Base-by-base conservation (phyloP, 1,284 basidiomycete species). In the Athelia psychrophila region DNA sequence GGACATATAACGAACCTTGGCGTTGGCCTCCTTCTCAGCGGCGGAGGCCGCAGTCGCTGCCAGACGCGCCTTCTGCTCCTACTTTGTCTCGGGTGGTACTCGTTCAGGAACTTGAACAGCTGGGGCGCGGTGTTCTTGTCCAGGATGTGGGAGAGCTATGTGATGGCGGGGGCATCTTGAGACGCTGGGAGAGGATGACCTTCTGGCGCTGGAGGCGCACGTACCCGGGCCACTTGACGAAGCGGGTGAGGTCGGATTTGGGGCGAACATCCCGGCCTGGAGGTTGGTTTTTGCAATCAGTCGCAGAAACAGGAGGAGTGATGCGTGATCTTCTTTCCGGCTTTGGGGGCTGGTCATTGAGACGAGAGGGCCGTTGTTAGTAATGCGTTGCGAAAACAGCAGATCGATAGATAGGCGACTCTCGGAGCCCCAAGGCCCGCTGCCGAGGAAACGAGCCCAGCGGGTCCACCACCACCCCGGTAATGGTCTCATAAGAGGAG, bases 71-170 rank as follows among this genome's bases (percentile, higher is more conserved):
- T 96, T 96, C 88, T 99, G 98, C 86, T 98, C 95, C 73, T 90
- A 88, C 82, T 94, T 96, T 56, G 88, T 84, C 81, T 95, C 93
- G 30, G 93, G 93, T 61, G 88, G 71, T 91, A 89, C 84, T 98
- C 98, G 88, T 98, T 96, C 53, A 98, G 73, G 60, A 99, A 86
- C 78, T 96, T 95, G 89, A 98, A 98, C 58, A 98, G 78, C 74
- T 98, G 94, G 53, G 93, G 96, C 46, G 96, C 96, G 52, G 95
- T 98, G 85, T 98, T 99, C 86, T 98, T 98, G 86, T 99, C 96
- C 64, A 99, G 82, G 46, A 95, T 96, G 80, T 98, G 92, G 52
- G 89, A 85, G 84, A 99, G 98, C 77, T 99, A 96, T 51, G 94
- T 93, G 65, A 99, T 97, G 64, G 96, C 93, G 51, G 96, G 64